phyloP scores from a whole-genome alignment of 2,329 filamentous ascomycete genomes.

The Botrytis elliptica region DNA sequence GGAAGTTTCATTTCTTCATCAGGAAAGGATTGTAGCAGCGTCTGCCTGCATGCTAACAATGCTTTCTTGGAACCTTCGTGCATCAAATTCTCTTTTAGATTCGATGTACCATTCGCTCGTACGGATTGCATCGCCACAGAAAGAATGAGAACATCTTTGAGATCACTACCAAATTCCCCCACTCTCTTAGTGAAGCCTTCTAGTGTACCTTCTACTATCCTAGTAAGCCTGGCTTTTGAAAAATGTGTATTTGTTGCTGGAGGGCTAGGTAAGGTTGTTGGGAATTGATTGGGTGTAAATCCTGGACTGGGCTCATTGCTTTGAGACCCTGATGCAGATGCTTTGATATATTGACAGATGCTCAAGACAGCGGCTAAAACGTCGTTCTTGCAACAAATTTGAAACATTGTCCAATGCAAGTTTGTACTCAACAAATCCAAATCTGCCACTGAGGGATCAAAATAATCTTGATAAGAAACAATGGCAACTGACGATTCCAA shows the following conservation, averaged over 20 bases:
- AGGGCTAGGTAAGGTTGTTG: conserved; percentile 12
- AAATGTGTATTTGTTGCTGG: conserved; percentile 16
- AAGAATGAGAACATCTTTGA: conserved; percentile 27
- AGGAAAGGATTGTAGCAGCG: conserved; percentile 9
- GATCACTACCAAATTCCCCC: conserved; percentile 23
- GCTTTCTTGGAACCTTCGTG: conserved; percentile 23
- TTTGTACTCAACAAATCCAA: conserved; percentile 14
- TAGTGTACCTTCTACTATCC: conserved; percentile 25
- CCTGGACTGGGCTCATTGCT: conserved; percentile 5
- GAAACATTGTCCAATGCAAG: conserved; percentile 25
- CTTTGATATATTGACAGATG: conserved; percentile 20
- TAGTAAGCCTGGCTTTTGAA: conserved; percentile 26
- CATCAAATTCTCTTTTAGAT: conserved; percentile 24
- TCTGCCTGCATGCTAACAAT: conserved; percentile 22
- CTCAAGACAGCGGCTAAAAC: conserved; percentile 25
- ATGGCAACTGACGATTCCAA: conserved; percentile 24
- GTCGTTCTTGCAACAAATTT: conserved; percentile 27
- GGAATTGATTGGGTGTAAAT: background rate
- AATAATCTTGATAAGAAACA: conserved; percentile 24
- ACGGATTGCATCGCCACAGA: conserved; percentile 24
- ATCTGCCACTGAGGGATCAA: conserved; percentile 22
- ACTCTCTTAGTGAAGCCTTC: conserved; percentile 23
- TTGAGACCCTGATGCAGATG: background rate
- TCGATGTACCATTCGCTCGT: conserved; percentile 15
- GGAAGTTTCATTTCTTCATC: conserved; percentile 8